A percentile compares a stretch with the other conserved stretches of the same genome.
Evolutionary conservation across 2,329 filamentous ascomycete species (phyloP).

Genomic region (Ophiocordyceps robertsii): DNA sequence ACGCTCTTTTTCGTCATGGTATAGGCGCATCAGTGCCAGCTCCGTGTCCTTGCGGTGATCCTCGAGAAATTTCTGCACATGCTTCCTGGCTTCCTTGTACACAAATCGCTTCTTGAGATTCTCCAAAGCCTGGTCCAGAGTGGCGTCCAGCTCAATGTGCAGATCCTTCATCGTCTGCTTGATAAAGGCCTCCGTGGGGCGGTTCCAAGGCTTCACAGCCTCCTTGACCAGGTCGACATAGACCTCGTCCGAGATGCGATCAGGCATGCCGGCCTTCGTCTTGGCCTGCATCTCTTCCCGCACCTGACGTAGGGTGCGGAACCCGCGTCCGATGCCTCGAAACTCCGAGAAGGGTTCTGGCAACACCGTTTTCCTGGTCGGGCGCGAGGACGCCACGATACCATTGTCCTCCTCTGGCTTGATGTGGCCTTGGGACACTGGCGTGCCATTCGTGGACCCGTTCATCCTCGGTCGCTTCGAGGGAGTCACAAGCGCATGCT

Average conservation of each 20-base stretch:
- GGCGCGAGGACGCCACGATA: constrained; percentile 4
- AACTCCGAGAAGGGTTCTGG: constrained; percentile 26
- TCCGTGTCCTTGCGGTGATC: constrained; percentile 21
- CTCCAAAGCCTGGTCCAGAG: constrained; percentile 33
- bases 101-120: constrained; percentile 32
- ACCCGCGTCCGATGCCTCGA: constrained; percentile 22
- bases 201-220: constrained; percentile 45
- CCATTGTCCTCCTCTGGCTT: constrained; percentile 24
- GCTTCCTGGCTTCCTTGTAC: constrained; percentile 30
- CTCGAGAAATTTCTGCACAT: constrained; percentile 30
- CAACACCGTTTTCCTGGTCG: constrained; percentile 6
- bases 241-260: constrained; percentile 44
- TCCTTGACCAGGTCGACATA: constrained; percentile 43
- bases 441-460: constrained; percentile 1
- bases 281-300: constrained; percentile 39
- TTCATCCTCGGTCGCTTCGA: constrained; percentile 19
- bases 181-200: constrained; percentile 36
- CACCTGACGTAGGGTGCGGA: constrained; percentile 36
- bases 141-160: constrained; percentile 27
- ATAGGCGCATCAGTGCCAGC: constrained; percentile 28
- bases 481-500: constrained; percentile 15
- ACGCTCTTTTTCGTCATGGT: constrained; percentile 36
- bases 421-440: constrained; percentile 11
- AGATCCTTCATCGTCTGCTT: constrained; percentile 34
- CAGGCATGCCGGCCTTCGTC: constrained; percentile 42